These are phyloP conservation scores for Elaphomyces granulatus DNA, from an alignment of 495 filamentous ascomycete genomes.

Conservation along the genomic window DNA sequence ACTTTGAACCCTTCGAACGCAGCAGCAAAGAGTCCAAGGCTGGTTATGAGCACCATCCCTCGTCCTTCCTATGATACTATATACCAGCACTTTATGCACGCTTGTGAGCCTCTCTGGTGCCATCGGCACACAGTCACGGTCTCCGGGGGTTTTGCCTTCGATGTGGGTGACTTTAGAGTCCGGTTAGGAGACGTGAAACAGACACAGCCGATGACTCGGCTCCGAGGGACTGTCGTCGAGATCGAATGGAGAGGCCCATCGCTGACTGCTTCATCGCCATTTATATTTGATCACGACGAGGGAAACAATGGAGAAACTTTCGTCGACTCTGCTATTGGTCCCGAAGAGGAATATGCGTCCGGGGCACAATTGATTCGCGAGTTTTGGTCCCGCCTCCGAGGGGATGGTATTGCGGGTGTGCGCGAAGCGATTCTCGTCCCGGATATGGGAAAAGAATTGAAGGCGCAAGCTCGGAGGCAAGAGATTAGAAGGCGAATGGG, in stretches of 20 bases:
- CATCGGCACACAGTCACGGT: conserved; percentile 29
- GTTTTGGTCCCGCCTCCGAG: conserved; percentile 25
- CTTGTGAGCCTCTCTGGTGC: conserved; percentile 33
- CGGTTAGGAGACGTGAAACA: conserved; percentile 32
- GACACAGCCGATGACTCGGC: conserved; percentile 22
- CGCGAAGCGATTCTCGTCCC: conserved; percentile 30
- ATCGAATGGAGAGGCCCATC: conserved; percentile 32
- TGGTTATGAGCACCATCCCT: conserved; percentile 31
- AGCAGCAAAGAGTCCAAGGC: conserved; percentile 6
- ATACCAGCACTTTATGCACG: conserved; percentile 31
- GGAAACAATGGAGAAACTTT: conserved; percentile 13
- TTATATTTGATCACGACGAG: neutral
- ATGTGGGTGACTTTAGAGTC: conserved; percentile 31
- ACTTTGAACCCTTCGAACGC: neutral
- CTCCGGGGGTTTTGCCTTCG: conserved; percentile 28
- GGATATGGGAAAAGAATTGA: conserved; percentile 28
- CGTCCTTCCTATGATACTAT: conserved; percentile 19
- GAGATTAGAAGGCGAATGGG: neutral
- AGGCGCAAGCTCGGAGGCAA: conserved; percentile 8
- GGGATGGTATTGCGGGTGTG: conserved; percentile 15
- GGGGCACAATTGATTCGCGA: conserved; percentile 28
- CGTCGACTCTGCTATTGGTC: conserved; percentile 17
- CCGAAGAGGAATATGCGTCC: conserved; percentile 29
- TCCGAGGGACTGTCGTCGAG: conserved; percentile 30
- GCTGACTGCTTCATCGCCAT: conserved; percentile 12